Evolutionary conservation across 2,329 filamentous ascomycete species (phyloP).

Genomic region (Xylaria sp.): DNA sequence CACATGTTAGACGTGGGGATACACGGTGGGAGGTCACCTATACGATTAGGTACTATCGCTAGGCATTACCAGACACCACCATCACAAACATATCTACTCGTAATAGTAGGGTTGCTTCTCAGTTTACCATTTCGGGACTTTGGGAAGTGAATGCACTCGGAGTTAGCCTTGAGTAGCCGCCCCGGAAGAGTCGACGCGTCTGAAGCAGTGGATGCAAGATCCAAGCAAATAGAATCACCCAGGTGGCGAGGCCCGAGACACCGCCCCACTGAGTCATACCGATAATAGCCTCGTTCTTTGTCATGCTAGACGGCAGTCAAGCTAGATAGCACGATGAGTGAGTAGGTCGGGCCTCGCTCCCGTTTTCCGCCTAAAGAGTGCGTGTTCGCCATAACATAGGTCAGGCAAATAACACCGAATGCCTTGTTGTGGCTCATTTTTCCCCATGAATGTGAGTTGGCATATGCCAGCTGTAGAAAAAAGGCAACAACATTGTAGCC

Average conservation of each 20-base stretch:
- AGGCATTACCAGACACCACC: slow-evolving; percentile 29
- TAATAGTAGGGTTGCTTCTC: slow-evolving; percentile 18
- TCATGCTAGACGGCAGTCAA: slow-evolving; percentile 18
- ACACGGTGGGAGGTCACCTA: slow-evolving; percentile 22
- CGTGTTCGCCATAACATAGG: slow-evolving; percentile 4
- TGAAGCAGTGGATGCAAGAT: slow-evolving; percentile 25
- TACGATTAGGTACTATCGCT: slow-evolving; percentile 26
- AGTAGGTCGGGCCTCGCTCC: slow-evolving; percentile 17
- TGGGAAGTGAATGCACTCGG: slow-evolving; percentile 1
- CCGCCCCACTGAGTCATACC: slow-evolving; percentile 44
- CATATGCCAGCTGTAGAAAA: background rate
- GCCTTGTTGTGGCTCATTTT: background rate
- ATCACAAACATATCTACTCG: slow-evolving; percentile 14
- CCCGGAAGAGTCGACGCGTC: slow-evolving; percentile 20
- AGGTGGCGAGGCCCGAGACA: slow-evolving; percentile 41
- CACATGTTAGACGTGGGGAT: slow-evolving; percentile 35
- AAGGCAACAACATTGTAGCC: slow-evolving; percentile 4
- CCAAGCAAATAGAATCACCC: slow-evolving; percentile 35
- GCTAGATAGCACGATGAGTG: slow-evolving; percentile 11
- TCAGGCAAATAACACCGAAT: background rate
- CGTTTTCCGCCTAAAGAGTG: background rate
- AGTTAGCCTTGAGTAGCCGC: slow-evolving; percentile 33
- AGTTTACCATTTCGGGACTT: slow-evolving; percentile 26
- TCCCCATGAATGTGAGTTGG: background rate
- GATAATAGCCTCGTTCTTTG: slow-evolving; percentile 46